A percentile compares a stretch with the other conserved stretches of the same genome.
Evolutionary conservation across 345 rosid genomes (phyloP).

Genomic region (Melaleuca alternifolia): DNA sequence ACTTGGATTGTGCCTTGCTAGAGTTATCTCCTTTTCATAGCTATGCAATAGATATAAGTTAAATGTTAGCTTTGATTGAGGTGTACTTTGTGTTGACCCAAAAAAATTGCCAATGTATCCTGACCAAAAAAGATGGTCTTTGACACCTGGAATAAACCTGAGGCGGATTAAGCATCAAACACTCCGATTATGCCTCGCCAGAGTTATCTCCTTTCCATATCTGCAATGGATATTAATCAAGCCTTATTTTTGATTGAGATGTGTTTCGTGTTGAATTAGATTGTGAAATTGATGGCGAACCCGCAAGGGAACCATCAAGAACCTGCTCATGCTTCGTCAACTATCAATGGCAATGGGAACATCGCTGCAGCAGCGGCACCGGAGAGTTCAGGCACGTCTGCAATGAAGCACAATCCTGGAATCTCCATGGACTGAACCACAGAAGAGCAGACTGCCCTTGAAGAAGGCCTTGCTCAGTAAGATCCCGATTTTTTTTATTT

Average conservation of each 20-base stretch:
- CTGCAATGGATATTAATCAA: neutral
- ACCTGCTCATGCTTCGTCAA: constrained; percentile 15
- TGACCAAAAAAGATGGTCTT: too few species aligned
- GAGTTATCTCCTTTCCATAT: neutral
- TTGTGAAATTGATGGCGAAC: constrained; percentile 30
- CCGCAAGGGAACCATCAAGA: constrained; percentile 43
- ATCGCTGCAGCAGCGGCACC: constrained; percentile 1
- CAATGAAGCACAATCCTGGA: constrained; percentile 55
- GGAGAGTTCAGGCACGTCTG: constrained; percentile 9
- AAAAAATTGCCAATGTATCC: neutral
- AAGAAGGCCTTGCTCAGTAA: constrained; percentile 34
- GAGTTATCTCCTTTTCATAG: too few species aligned
- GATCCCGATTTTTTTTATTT: constrained; percentile 1
- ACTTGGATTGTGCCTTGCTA: too few species aligned
- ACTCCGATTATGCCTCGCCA: neutral
- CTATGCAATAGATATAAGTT: too few species aligned
- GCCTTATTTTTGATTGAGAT: neutral
- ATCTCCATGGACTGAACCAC: constrained; percentile 44
- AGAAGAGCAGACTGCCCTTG: constrained; percentile 47
- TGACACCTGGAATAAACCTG: neutral
- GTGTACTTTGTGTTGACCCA: too few species aligned
- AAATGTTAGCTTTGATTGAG: too few species aligned
- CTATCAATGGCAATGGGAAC: constrained; percentile 20
- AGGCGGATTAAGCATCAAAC: neutral
- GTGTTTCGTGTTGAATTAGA: neutral